A percentile compares a stretch with the other conserved stretches of the same genome.
Evolutionary conservation across 352 stramenopile genomes (phyloP).

Genomic region (Aphanomyces invadans): DNA sequence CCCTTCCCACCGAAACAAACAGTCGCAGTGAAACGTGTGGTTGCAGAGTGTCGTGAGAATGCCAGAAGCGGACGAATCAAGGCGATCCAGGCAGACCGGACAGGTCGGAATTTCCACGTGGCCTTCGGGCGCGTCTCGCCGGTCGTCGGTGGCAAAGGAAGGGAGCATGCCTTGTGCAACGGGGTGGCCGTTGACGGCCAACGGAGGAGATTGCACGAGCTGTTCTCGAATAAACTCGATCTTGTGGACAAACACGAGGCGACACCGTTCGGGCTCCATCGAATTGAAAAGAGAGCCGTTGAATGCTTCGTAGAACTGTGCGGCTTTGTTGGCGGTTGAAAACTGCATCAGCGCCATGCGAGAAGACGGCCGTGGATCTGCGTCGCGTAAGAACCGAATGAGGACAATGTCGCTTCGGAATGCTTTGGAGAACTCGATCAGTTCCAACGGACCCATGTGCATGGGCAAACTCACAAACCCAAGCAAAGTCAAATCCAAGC

Average conservation of each 20-base stretch:
- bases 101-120: slow-evolving; percentile 79
- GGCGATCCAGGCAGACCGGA: slow-evolving; percentile 86
- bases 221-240: slow-evolving; percentile 69
- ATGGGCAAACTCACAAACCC: slow-evolving; percentile 76
- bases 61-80: slow-evolving; percentile 77
- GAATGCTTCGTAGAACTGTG: slow-evolving; percentile 78
- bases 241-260: slow-evolving; percentile 84
- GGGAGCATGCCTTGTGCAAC: slow-evolving; percentile 21
- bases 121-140: slow-evolving; percentile 12
- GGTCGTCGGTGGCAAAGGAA: background rate
- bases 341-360: slow-evolving; percentile 83
- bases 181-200: slow-evolving; percentile 48
- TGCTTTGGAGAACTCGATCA: slow-evolving; percentile 72
- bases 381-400: slow-evolving; percentile 74
- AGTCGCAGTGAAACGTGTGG: slow-evolving; percentile 97
- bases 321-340: slow-evolving; percentile 58
- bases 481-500: slow-evolving; percentile 38
- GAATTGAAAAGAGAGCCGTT: slow-evolving; percentile 90
- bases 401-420: slow-evolving; percentile 68
- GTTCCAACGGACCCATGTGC: slow-evolving; percentile 79
- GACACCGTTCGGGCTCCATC: slow-evolving; percentile 84
- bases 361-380: slow-evolving; percentile 57
- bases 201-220: slow-evolving; percentile 29
- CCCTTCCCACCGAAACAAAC: slow-evolving; percentile 91
- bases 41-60: slow-evolving; percentile 97